phyloP scores from a whole-genome alignment of 2,329 filamentous ascomycete species.

The Colletotrichum scovillei region DNA sequence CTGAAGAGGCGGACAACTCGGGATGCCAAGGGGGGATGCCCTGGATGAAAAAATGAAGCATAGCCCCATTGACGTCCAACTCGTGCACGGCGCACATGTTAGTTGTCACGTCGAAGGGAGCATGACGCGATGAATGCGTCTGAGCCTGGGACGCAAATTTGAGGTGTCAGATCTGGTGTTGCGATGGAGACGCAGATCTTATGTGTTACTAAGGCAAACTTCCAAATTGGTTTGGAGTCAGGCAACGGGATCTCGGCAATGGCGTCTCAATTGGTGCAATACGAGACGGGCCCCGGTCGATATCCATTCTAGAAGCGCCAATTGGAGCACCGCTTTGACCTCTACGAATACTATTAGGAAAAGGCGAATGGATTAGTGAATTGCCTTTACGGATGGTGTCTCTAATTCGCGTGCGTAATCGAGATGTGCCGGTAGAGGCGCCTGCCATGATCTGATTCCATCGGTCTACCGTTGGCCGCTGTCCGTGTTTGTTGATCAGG shows the following conservation, averaged over 20 bases:
- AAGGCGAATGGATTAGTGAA: not conserved
- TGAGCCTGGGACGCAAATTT: not conserved
- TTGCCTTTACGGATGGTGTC: not conserved
- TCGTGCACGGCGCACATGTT: not conserved
- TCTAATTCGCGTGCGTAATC: not conserved
- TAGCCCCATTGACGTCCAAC: not conserved
- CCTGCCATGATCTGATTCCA: not conserved
- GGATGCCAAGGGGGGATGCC: not conserved
- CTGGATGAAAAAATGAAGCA: not conserved
- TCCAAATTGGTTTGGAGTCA: not conserved
- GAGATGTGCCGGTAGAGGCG: not conserved
- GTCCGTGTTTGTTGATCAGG: not conserved
- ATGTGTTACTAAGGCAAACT: not conserved
- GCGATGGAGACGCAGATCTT: not conserved
- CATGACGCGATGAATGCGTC: not conserved
- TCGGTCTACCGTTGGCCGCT: not conserved
- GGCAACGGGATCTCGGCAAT: conserved; percentile 16
- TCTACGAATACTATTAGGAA: no score
- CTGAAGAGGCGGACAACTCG: conserved; percentile 15
- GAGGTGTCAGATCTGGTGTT: conserved; percentile 3
- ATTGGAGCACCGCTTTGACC: no score
- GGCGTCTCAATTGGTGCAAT: conserved; percentile 1
- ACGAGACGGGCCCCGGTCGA: conserved; percentile 13
- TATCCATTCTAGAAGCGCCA: not conserved
- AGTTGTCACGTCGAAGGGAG: not conserved